phyloP scores from a whole-genome alignment of 306 rosid genomes.

The Begonia fuchsioides region DNA sequence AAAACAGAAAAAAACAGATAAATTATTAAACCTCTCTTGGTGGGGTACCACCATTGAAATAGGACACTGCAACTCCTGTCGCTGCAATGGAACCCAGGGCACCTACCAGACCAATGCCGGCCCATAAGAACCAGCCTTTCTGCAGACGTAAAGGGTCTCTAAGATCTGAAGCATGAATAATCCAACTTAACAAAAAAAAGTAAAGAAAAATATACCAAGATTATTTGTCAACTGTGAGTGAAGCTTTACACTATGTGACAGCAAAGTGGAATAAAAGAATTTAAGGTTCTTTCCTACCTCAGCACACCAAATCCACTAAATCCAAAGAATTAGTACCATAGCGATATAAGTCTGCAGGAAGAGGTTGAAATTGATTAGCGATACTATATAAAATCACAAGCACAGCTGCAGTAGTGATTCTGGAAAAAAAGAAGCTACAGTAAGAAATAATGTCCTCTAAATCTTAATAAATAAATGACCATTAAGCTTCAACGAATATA shows the following conservation, averaged over 20 bases:
- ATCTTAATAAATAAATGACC: neutral
- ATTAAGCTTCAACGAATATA: neutral
- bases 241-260: too few relatives aligned
- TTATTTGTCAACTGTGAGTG: too few relatives aligned
- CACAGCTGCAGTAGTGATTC: slow-evolving; percentile 68
- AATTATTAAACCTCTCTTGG: slow-evolving; percentile 57
- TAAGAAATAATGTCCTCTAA: too few relatives aligned
- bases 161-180: slow-evolving; percentile 38
- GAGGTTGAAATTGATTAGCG: slow-evolving; percentile 56
- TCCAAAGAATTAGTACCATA: slow-evolving; percentile 39
- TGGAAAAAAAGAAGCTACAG: slow-evolving; percentile 15
- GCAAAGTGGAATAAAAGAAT: too few relatives aligned
- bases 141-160: slow-evolving; percentile 65
- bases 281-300: too few relatives aligned
- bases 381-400: slow-evolving; percentile 56
- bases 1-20: slow-evolving; percentile 4
- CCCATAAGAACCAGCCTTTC: slow-evolving; percentile 98
- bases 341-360: slow-evolving; percentile 62
- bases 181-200: neutral
- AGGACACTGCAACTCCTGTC: slow-evolving; percentile 56
- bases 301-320: too few relatives aligned
- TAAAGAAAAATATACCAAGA: neutral
- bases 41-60: slow-evolving; percentile 56
- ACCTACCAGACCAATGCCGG: slow-evolving; percentile 74
- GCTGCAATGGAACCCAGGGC: slow-evolving; percentile 57